These are phyloP conservation scores for Aspergillaceae sp. DNA, from an alignment of 2,329 filamentous ascomycete genomes.

Conservation along the genomic window DNA sequence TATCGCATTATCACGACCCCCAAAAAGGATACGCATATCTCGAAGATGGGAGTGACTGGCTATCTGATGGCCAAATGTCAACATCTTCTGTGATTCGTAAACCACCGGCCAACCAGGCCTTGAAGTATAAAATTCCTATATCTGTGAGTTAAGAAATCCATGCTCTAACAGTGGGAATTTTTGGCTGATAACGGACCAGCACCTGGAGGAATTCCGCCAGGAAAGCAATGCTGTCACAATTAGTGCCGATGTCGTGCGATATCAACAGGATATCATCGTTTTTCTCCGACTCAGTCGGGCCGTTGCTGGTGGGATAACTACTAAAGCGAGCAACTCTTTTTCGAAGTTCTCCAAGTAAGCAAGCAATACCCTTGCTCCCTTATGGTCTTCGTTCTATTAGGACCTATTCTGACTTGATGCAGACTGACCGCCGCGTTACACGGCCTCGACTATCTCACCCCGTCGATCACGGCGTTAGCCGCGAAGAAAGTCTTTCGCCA, in stretches of 20 bases:
- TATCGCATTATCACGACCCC: slow-evolving; percentile 74
- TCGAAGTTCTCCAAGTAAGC: slow-evolving; percentile 53
- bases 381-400: too few relatives aligned
- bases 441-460: slow-evolving; percentile 69
- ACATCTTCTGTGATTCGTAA: slow-evolving; percentile 31
- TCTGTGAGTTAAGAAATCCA: neutral
- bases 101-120: slow-evolving; percentile 2
- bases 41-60: slow-evolving; percentile 49
- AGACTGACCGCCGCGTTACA: slow-evolving; percentile 60
- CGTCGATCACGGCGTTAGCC: slow-evolving; percentile 73
- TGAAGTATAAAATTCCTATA: neutral
- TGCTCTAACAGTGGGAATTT: neutral
- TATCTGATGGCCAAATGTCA: slow-evolving; percentile 27
- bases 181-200: slow-evolving; percentile 10
- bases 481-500: slow-evolving; percentile 82
- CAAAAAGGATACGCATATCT: slow-evolving; percentile 66
- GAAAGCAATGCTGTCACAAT: slow-evolving; percentile 53
- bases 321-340: slow-evolving; percentile 70
- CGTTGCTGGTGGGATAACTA: slow-evolving; percentile 67
- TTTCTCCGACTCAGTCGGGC: slow-evolving; percentile 85
- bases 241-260: slow-evolving; percentile 69
- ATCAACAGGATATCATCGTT: slow-evolving; percentile 77
- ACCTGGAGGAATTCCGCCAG: slow-evolving; percentile 52
- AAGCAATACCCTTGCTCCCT: neutral
- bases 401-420: neutral